A percentile compares a stretch with the other conserved stretches of the same genome.
These are phyloP conservation scores for Taiozyma sp. DNA, from an alignment of 1,139 yeast genomes.

Conservation along the genomic window DNA sequence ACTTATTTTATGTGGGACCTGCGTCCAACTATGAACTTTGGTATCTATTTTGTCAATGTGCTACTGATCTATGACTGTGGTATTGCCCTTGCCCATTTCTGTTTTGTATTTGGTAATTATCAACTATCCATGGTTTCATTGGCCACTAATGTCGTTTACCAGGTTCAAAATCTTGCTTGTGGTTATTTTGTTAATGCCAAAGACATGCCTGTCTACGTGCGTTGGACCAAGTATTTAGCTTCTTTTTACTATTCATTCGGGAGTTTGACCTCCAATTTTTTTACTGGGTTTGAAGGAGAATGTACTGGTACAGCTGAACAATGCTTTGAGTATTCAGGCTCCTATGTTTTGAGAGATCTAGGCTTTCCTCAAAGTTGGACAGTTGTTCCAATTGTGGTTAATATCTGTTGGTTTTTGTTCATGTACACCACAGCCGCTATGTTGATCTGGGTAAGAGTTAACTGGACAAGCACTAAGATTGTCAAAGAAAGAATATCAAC, in stretches of 20 bases:
- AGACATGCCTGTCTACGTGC: constrained; percentile 78
- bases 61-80: constrained; percentile 55
- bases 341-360: constrained; percentile 45
- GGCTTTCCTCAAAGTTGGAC: constrained; percentile 68
- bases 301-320: constrained; percentile 44
- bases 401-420: constrained; percentile 57
- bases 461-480: constrained; percentile 6
- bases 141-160: constrained; percentile 37
- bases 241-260: constrained; percentile 81
- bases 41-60: constrained; percentile 55
- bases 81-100: constrained; percentile 49
- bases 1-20: constrained; percentile 82
- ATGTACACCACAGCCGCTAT: constrained; percentile 40
- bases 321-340: constrained; percentile 44
- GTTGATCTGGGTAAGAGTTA: constrained; percentile 6
- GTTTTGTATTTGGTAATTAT: constrained; percentile 52
- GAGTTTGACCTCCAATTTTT: constrained; percentile 61
- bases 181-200: constrained; percentile 77
- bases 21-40: constrained; percentile 48
- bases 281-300: constrained; percentile 52
- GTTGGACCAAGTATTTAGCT: constrained; percentile 77
- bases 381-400: constrained; percentile 58
- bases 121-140: constrained; percentile 26
- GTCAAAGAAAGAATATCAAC: constrained; percentile 10
- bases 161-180: constrained; percentile 66